These are phyloP conservation scores for Amanita subjunquillea DNA, from an alignment of 768 basidiomycete genomes.

Conservation along the genomic window DNA sequence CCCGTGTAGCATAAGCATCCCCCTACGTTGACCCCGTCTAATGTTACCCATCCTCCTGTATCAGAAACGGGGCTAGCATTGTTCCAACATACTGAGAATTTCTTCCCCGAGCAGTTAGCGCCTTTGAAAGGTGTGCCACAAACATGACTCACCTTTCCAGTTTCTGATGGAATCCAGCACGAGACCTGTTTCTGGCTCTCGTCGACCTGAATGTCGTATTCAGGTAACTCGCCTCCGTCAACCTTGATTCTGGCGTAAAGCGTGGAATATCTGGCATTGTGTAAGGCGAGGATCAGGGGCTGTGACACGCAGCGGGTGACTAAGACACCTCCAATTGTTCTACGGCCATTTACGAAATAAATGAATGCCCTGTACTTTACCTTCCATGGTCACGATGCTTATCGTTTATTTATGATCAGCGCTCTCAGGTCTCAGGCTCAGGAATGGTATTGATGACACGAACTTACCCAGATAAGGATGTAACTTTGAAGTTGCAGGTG, in stretches of 20 bases:
- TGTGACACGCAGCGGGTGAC: no score
- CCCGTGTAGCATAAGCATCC: not conserved
- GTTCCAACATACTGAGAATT: conserved; percentile 1
- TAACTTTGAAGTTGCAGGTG: no score
- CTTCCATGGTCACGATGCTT: no score
- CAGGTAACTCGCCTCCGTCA: not conserved
- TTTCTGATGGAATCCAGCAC: conserved; percentile 11
- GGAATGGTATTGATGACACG: no score
- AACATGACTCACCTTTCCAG: conserved; percentile 3
- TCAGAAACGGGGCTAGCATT: not conserved
- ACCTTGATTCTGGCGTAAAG: not conserved
- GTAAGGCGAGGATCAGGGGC: not conserved
- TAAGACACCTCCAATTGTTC: no score
- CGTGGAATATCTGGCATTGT: not conserved
- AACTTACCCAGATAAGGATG: no score
- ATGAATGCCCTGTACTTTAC: no score
- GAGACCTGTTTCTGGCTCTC: conserved; percentile 6
- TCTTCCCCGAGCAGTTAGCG: not conserved
- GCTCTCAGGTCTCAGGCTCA: no score
- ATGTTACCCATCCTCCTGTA: not conserved
- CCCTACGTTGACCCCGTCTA: not conserved
- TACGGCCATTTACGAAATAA: no score
- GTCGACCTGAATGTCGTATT: conserved; percentile 2
- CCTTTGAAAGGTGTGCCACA: not conserved
- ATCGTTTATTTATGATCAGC: no score